Percentiles rank a stretch among this genome's conserved stretches.
These are phyloP conservation scores for Lyophyllum semitale DNA, from an alignment of 768 basidiomycete genomes.

Conservation along the genomic window DNA sequence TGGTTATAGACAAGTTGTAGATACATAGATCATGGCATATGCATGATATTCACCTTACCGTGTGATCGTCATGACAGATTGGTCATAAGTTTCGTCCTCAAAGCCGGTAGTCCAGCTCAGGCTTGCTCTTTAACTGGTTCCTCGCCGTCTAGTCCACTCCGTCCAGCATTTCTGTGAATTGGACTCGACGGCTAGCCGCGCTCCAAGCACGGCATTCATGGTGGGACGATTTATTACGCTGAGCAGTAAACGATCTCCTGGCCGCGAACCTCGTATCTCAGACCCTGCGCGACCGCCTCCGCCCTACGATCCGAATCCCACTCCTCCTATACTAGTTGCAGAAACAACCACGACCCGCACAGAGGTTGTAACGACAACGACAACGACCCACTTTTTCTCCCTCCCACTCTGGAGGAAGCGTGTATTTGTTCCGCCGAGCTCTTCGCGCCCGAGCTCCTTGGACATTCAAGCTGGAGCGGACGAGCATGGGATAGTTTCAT, in stretches of 20 bases:
- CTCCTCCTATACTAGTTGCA: constrained; percentile 37
- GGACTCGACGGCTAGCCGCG: background rate
- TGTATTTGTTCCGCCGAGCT: constrained; percentile 28
- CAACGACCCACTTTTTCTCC: constrained; percentile 66
- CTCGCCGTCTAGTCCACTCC: background rate
- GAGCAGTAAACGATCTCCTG: constrained; percentile 9
- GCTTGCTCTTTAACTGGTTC: background rate
- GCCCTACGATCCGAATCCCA: constrained; percentile 30
- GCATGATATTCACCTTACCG: no score
- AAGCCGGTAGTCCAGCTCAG: background rate
- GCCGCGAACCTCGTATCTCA: constrained; percentile 6
- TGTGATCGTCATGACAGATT: background rate
- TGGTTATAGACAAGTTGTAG: no score
- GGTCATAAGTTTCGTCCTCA: background rate
- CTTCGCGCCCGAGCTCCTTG: constrained; percentile 30
- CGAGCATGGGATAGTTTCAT: constrained; percentile 24
- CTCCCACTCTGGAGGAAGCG: constrained; percentile 67
- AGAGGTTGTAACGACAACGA: constrained; percentile 46
- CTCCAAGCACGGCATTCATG: constrained; percentile 18
- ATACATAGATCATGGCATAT: no score
- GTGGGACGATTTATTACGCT: constrained; percentile 22
- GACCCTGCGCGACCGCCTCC: constrained; percentile 27
- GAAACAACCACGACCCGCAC: constrained; percentile 53
- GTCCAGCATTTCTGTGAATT: background rate
- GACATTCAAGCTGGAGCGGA: constrained; percentile 15